These are phyloP conservation scores for Pseudogymnoascus sp. DNA, from an alignment of 2,329 filamentous ascomycete genomes.

Conservation along the genomic window DNA sequence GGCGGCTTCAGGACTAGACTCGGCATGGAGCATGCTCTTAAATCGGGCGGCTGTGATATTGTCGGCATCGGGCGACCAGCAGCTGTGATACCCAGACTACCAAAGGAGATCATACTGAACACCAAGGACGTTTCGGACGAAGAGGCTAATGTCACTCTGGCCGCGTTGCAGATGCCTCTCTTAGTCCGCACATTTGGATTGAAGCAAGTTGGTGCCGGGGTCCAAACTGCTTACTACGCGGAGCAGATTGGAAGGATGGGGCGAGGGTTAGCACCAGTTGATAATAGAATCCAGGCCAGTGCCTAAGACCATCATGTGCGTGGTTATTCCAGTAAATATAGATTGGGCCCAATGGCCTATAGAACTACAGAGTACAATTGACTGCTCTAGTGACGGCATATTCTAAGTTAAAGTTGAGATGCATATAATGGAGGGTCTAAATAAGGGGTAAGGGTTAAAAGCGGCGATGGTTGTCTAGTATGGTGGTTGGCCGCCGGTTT, in stretches of 20 bases:
- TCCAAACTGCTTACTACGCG: conserved; percentile 22
- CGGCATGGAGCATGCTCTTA: conserved; percentile 43
- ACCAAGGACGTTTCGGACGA: conserved; percentile 22
- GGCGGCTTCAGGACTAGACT: conserved; percentile 53
- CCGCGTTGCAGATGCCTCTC: neutral
- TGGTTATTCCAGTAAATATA: neutral
- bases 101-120: conserved; percentile 31
- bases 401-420: no score
- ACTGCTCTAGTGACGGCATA: no score
- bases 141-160: conserved; percentile 15
- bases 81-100: conserved; percentile 37
- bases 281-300: conserved; percentile 5
- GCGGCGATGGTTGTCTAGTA: no score
- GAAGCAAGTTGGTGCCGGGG: conserved; percentile 16
- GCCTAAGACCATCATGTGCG: neutral
- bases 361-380: neutral
- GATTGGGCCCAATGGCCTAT: neutral
- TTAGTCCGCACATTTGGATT: neutral
- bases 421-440: no score
- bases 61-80: conserved; percentile 42
- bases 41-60: conserved; percentile 40
- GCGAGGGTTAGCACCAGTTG: conserved; percentile 13
- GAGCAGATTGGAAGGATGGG: conserved; percentile 27
- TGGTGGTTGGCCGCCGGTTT: neutral
- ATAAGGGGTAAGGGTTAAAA: no score